Conservation (phyloP, 192 early-diverging fungal genomes). For the Funneliformis geosporum region DNA sequence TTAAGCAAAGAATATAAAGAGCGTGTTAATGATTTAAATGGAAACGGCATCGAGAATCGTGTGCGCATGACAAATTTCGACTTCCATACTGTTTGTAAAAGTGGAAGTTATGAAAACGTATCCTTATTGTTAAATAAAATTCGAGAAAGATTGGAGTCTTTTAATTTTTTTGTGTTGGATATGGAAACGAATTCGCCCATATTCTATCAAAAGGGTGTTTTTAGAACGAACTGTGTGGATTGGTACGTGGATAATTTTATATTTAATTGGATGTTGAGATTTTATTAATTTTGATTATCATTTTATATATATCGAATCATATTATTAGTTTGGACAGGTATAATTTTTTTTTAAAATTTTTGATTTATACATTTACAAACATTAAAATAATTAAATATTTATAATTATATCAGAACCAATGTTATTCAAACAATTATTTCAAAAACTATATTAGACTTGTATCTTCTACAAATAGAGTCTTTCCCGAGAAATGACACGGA, state of each 20-base stretch:
- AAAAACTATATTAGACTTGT: constrained; percentile 46
- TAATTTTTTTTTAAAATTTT: background rate
- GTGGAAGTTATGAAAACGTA: constrained; percentile 77
- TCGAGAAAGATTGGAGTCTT: constrained; percentile 51
- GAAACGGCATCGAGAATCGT: constrained; percentile 34
- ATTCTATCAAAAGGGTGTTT: constrained; percentile 75
- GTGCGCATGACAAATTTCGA: constrained; percentile 77
- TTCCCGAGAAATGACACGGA: constrained; percentile 34
- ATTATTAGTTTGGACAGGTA: constrained; percentile 28
- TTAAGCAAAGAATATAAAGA: constrained; percentile 69
- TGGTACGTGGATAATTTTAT: constrained; percentile 40
- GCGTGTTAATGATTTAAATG: constrained; percentile 49
- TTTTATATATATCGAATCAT: background rate
- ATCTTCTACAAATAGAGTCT: constrained; percentile 42
- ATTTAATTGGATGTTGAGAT: background rate
- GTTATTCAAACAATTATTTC: constrained; percentile 83
- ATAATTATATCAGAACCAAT: constrained; percentile 77
- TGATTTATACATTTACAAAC: background rate
- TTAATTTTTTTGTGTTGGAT: constrained; percentile 73
- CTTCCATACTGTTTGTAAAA: constrained; percentile 77
- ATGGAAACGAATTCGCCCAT: constrained; percentile 57
- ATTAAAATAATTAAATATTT: background rate
- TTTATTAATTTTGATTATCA: background rate
- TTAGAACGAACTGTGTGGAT: constrained; percentile 93
- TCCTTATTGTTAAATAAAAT: constrained; percentile 59